Conservation (phyloP, 2,329 filamentous ascomycete genomes). For the Blastomyces emzantsi region DNA sequence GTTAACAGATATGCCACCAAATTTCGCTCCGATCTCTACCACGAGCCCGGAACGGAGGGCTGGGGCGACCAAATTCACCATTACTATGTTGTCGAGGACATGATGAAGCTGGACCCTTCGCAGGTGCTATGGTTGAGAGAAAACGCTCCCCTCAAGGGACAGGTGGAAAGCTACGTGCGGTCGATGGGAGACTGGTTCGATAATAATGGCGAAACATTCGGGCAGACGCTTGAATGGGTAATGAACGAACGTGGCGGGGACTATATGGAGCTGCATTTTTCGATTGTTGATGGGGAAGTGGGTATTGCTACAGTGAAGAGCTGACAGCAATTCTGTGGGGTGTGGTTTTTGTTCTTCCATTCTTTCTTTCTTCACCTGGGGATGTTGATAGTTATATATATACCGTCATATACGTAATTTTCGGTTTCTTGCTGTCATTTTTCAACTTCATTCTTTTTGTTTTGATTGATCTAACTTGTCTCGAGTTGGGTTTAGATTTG, state of each 20-base stretch:
- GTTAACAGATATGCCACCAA: constrained; percentile 37
- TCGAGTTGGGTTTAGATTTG: not conserved
- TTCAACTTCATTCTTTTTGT: not conserved
- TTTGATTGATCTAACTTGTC: not conserved
- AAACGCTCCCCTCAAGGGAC: constrained; percentile 46
- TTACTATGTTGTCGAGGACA: constrained; percentile 56
- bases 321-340: not conserved
- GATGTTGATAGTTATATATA: not conserved
- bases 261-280: constrained; percentile 32
- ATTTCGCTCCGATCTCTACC: constrained; percentile 40
- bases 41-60: constrained; percentile 50
- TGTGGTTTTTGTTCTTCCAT: not conserved
- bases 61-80: constrained; percentile 57
- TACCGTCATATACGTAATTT: not conserved
- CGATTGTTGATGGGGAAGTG: constrained; percentile 25
- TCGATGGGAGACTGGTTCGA: constrained; percentile 52
- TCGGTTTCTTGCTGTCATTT: not conserved
- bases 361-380: not conserved
- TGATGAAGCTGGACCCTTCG: constrained; percentile 54
- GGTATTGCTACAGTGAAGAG: constrained; percentile 23
- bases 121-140: constrained; percentile 51
- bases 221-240: constrained; percentile 50
- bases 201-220: constrained; percentile 55
- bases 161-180: constrained; percentile 48
- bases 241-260: constrained; percentile 47